Evolutionary conservation across 2,329 filamentous ascomycete genomes (phyloP).

Genomic region (Leptographium radiaticola): DNA sequence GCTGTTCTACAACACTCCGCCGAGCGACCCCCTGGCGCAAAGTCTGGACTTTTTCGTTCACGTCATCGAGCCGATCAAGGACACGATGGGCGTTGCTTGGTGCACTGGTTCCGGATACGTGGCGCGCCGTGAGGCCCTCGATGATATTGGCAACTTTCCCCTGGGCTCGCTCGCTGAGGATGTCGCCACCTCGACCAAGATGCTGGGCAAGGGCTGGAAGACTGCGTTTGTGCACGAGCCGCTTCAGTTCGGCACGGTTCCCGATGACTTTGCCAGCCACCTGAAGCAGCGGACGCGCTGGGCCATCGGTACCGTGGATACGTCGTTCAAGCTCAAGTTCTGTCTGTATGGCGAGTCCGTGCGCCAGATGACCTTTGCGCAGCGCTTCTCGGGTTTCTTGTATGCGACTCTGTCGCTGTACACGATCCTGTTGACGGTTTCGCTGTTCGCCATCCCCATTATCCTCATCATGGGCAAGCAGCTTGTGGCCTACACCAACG

Average conservation of each 20-base stretch:
- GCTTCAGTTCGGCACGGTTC: constrained; percentile 45
- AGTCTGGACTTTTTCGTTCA: constrained; percentile 45
- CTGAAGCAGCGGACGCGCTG: constrained; percentile 43
- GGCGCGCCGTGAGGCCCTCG: constrained; percentile 41
- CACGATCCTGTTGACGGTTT: constrained; percentile 28
- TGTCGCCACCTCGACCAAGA: constrained; percentile 41
- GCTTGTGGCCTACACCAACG: constrained; percentile 40
- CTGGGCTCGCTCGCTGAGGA: constrained; percentile 48
- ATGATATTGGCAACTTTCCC: constrained; percentile 48
- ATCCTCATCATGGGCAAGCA: constrained; percentile 42
- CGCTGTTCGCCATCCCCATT: constrained; percentile 41
- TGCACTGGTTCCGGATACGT: constrained; percentile 51
- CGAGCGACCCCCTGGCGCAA: constrained; percentile 42
- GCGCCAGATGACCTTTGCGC: constrained; percentile 36
- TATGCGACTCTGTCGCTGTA: constrained; percentile 42
- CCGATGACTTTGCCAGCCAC: constrained; percentile 40
- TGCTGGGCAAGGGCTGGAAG: constrained; percentile 47
- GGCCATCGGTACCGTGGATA: constrained; percentile 42
- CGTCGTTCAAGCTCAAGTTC: constrained; percentile 44
- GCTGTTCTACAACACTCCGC: constrained; percentile 49
- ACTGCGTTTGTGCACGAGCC: constrained; percentile 46
- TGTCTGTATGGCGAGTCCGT: constrained; percentile 40
- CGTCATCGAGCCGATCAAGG: constrained; percentile 34
- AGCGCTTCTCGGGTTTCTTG: constrained; percentile 44
- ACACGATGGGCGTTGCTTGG: constrained; percentile 39